Conservation (phyloP, 2,329 filamentous ascomycete genomes). For the Fusarium avenaceum region DNA sequence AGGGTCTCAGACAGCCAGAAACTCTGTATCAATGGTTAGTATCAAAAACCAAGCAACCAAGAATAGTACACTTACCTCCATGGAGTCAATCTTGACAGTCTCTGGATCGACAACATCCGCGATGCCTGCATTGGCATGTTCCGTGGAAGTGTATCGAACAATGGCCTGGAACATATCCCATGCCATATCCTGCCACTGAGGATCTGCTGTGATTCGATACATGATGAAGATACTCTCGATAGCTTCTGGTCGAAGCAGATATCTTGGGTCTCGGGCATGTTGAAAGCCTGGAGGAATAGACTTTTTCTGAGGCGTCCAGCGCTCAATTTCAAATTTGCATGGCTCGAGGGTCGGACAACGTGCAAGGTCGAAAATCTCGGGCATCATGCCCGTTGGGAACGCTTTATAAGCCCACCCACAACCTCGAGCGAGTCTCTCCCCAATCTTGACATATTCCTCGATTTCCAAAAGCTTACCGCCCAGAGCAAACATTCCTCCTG, state of each 20-base stretch:
- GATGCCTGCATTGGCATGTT: conserved; percentile 64
- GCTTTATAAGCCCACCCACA: conserved; percentile 70
- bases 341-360: conserved; percentile 57
- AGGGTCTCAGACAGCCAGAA: conserved; percentile 82
- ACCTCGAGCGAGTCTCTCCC: conserved; percentile 63
- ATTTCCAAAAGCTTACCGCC: conserved; percentile 70
- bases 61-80: conserved; percentile 64
- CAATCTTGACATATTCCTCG: conserved; percentile 62
- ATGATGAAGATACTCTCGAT: conserved; percentile 64
- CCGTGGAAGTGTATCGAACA: conserved; percentile 60
- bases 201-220: conserved; percentile 64
- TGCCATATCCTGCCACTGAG: conserved; percentile 63
- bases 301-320: conserved; percentile 46
- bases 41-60: too few relatives aligned
- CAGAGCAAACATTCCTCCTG: conserved; percentile 76
- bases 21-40: conserved; percentile 60
- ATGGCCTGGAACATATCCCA: conserved; percentile 67
- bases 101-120: conserved; percentile 56
- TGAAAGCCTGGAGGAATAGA: conserved; percentile 71
- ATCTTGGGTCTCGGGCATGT: conserved; percentile 64
- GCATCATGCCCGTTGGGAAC: conserved; percentile 70
- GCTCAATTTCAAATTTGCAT: conserved; percentile 53
- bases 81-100: conserved; percentile 65
- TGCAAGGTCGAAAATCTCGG: conserved; percentile 65
- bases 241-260: conserved; percentile 66